phyloP scores from a whole-genome alignment of 2,329 filamentous ascomycete species.

The Cytospora chrysosperma region DNA sequence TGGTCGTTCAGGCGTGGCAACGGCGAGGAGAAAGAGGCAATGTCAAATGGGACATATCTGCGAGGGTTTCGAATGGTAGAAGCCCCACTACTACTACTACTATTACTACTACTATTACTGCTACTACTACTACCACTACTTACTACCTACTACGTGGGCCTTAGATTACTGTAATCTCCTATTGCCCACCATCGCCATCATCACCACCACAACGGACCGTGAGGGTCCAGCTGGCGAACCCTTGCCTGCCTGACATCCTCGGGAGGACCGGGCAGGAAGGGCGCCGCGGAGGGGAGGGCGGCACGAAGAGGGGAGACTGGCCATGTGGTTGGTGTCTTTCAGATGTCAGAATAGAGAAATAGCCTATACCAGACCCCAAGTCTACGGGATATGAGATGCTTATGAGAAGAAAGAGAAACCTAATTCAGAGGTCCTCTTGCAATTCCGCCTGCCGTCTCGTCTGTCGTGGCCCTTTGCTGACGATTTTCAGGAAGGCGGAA shows the following conservation, averaged over 20 bases:
- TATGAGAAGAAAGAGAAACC: neutral
- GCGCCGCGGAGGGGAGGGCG: neutral
- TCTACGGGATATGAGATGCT: neutral
- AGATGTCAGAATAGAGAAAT: neutral
- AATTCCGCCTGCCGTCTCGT: neutral
- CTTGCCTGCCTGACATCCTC: neutral
- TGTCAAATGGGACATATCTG: slow-evolving; percentile 6
- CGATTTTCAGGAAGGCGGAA: neutral
- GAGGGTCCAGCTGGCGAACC: neutral
- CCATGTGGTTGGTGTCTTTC: neutral
- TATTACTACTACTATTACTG: neutral
- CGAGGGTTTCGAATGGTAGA: neutral
- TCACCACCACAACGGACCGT: neutral
- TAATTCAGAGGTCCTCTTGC: neutral
- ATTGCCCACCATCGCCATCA: neutral
- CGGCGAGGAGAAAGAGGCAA: slow-evolving; percentile 14
- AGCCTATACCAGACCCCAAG: neutral
- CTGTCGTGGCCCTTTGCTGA: neutral
- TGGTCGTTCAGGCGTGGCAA: slow-evolving; percentile 21
- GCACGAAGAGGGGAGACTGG: neutral
- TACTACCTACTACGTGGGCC: neutral
- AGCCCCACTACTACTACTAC: neutral
- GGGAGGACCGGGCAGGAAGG: neutral
- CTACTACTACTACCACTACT: neutral
- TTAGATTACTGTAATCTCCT: slow-evolving; percentile 13